Evolutionary conservation across 257 asterid genomes (phyloP), one percentile per base, ranked within the genome.

Genomic region (Euphrasia confusa): DNA sequence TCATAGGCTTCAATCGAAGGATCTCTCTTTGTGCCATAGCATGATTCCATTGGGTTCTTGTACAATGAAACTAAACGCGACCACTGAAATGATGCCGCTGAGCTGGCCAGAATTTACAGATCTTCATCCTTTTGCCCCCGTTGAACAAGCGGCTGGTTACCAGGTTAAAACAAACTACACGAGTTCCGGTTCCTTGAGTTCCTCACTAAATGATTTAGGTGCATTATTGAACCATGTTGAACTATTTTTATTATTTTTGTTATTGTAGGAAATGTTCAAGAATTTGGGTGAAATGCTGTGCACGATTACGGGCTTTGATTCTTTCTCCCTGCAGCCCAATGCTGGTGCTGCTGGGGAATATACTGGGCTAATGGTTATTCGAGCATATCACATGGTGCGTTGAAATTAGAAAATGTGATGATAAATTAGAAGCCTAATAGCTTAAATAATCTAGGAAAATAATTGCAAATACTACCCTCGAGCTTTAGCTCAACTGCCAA

Each of bases 281-380:
- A 82, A 93, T 74, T 81, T 93, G 82, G 99, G 99, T 58, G 94
- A 89, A 7, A 68, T 85, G 74, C 65, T 93, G 80, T 93, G 99
- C 65, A 82, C 89, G 9, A 84, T 93, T 69, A 93, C 99, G 30
- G 99, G 99, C 60, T 93, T 93, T 10, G 59, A 93, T 72, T 93
- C 99, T 48, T 26, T 93, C 88, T 93, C 99, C 18, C 85, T 93
- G 74, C 99, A 89, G 80, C 99, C 99, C 50, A 92, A 92, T 61
- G 97, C 99, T 42, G 99, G 99, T 75, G 99, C 99, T 52, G 80
- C 99, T 61, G 99, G 99, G 62, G 99, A 92, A 68, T 92, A 92
- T 64, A 97, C 99, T 10, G 99, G 99, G 48, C 73, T 92, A 67
- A 92, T 92, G 99, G 99, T 92, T 72, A 92, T 92, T 63, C 94